Conservation (phyloP, 1,139 yeast genomes). For the Taphrina flavorubra region DNA sequence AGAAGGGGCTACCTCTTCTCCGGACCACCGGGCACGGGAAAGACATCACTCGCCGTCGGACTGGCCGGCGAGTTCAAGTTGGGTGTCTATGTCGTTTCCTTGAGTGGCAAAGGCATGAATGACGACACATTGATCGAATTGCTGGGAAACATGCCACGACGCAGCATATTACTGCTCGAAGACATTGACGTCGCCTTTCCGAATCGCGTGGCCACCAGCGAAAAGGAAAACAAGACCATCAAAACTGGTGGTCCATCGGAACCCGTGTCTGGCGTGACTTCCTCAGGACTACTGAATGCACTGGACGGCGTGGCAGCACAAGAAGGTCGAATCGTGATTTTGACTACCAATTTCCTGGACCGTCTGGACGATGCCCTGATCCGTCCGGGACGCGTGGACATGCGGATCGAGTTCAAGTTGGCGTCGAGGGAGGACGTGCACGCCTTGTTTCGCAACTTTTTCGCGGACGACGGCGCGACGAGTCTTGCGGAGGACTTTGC, state of each 20-base stretch:
- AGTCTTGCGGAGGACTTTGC: slow-evolving; percentile 62
- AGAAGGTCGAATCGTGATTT: slow-evolving; percentile 92
- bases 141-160: slow-evolving; percentile 93
- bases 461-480: slow-evolving; percentile 63
- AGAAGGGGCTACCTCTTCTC: slow-evolving; percentile 90
- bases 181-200: slow-evolving; percentile 97
- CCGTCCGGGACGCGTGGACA: slow-evolving; percentile 93
- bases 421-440: slow-evolving; percentile 81
- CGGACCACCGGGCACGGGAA: slow-evolving; percentile 99
- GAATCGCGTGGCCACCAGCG: slow-evolving; percentile 56
- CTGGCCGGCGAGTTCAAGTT: slow-evolving; percentile 95
- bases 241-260: slow-evolving; percentile 64
- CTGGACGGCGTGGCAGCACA: slow-evolving; percentile 99
- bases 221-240: background rate
- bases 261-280: slow-evolving; percentile 71
- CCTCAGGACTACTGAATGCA: slow-evolving; percentile 90
- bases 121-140: slow-evolving; percentile 92
- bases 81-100: slow-evolving; percentile 87
- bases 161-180: slow-evolving; percentile 82
- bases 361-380: slow-evolving; percentile 74
- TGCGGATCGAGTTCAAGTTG: slow-evolving; percentile 68
- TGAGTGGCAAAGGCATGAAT: slow-evolving; percentile 87
- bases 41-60: slow-evolving; percentile 93
- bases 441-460: slow-evolving; percentile 85
- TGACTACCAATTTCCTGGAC: slow-evolving; percentile 98